phyloP scores from a whole-genome alignment of 805 yeast species.

The Torulaspora delbrueckii region DNA sequence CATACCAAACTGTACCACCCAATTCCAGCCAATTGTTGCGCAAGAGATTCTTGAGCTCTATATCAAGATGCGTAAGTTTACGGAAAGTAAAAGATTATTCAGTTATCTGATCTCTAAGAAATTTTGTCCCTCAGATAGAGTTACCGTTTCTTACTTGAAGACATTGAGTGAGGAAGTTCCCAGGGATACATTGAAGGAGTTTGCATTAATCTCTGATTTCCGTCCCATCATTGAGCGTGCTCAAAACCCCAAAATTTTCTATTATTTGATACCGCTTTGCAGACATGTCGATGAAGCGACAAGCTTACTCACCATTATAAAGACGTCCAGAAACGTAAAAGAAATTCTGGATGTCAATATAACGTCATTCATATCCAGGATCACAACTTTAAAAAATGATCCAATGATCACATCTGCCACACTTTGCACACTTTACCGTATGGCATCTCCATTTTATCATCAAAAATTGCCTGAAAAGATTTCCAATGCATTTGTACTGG shows the following conservation, averaged over 20 bases:
- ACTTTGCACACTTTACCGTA: conserved; percentile 14
- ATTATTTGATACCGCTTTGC: conserved; percentile 21
- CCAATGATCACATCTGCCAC: conserved; percentile 13
- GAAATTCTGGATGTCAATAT: conserved; percentile 14
- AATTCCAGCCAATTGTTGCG: conserved; percentile 14
- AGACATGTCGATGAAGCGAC: conserved; percentile 22
- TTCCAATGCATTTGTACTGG: conserved; percentile 8
- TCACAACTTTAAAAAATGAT: conserved; percentile 8
- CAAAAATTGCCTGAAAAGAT: conserved; percentile 10
- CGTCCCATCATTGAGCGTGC: conserved; percentile 18
- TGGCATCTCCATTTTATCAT: conserved; percentile 9
- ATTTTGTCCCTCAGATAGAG: conserved; percentile 13
- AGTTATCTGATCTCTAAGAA: conserved; percentile 12
- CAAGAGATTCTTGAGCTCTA: conserved; percentile 16
- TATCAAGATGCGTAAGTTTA: conserved; percentile 10
- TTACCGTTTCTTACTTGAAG: conserved; percentile 16
- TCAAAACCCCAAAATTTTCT: conserved; percentile 12
- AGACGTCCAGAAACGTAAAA: conserved; percentile 8
- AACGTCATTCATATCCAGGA: conserved; percentile 12
- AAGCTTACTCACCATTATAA: conserved; percentile 15
- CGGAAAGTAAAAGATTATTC: conserved; percentile 16
- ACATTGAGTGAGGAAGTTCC: conserved; percentile 8
- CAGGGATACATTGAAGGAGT: conserved; percentile 11
- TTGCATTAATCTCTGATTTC: conserved; percentile 22
- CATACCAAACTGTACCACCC: conserved; percentile 6